Percentiles rank a stretch among this genome's conserved stretches.
phyloP scores from a whole-genome alignment of 2,329 filamentous ascomycete genomes.

The Fusarium beomiforme region DNA sequence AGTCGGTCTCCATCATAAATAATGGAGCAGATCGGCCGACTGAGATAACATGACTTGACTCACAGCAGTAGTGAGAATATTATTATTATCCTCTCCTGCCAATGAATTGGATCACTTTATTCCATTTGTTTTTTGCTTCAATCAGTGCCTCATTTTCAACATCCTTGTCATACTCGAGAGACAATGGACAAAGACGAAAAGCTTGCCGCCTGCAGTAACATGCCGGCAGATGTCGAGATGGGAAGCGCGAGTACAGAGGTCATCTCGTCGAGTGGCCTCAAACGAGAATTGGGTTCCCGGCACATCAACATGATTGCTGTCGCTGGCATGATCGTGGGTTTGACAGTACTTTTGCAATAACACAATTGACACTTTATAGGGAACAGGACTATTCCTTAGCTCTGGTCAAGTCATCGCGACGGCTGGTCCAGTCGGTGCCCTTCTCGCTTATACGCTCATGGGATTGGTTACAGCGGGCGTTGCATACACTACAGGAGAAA shows the following conservation, averaged over 20 bases:
- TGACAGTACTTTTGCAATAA: accelerated
- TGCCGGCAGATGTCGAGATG: background rate
- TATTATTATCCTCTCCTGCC: background rate
- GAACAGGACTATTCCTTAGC: background rate
- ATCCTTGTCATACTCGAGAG: background rate
- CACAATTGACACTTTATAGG: background rate
- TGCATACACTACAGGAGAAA: background rate
- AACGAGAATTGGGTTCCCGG: background rate
- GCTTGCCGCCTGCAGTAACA: background rate
- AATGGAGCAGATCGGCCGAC: background rate
- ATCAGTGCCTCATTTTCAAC: background rate
- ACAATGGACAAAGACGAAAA: background rate
- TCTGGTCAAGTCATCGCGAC: background rate
- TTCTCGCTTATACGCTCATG: background rate
- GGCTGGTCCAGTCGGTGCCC: background rate
- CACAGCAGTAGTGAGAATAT: background rate
- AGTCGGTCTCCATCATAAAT: background rate
- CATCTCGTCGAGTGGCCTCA: background rate
- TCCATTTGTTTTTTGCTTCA: background rate
- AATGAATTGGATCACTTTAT: background rate
- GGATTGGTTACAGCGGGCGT: background rate
- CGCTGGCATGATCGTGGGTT: background rate
- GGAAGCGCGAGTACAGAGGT: background rate
- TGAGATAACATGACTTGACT: background rate
- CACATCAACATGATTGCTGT: background rate